phyloP scores from a whole-genome alignment of 371 early-diverging fungal species.

The Lichtheimia ramosa region DNA sequence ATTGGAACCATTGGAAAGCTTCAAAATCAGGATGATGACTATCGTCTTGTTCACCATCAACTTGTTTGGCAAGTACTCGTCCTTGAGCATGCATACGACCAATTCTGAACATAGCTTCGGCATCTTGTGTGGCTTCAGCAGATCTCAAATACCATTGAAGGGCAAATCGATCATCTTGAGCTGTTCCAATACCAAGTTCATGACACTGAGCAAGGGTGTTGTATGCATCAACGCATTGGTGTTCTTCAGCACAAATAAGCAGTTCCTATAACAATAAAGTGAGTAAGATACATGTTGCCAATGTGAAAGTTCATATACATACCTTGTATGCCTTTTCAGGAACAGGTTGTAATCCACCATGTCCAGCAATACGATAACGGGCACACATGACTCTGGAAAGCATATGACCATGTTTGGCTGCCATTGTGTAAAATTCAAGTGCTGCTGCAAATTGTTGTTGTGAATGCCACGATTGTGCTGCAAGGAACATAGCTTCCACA shows the following conservation, averaged over 20 bases:
- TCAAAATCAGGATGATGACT: conserved; percentile 24
- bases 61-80: conserved; percentile 11
- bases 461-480: conserved; percentile 49
- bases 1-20: conserved; percentile 33
- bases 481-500: conserved; percentile 40
- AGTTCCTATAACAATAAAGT: conserved; percentile 27
- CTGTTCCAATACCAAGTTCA: conserved; percentile 44
- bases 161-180: conserved; percentile 47
- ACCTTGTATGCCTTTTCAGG: conserved; percentile 42
- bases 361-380: conserved; percentile 38
- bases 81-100: conserved; percentile 39
- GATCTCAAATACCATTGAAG: conserved; percentile 42
- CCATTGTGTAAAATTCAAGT: conserved; percentile 36
- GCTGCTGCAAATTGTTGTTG: conserved; percentile 50
- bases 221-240: conserved; percentile 34
- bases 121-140: conserved; percentile 34
- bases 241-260: conserved; percentile 38
- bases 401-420: conserved; percentile 33
- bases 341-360: conserved; percentile 30
- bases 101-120: conserved; percentile 48
- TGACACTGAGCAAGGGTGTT: conserved; percentile 47
- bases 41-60: neutral
- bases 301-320: neutral
- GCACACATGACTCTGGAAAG: conserved; percentile 46
- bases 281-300: neutral